Base-by-base conservation (phyloP, 1,139 yeast species). In the Candida mesenterica region DNA sequence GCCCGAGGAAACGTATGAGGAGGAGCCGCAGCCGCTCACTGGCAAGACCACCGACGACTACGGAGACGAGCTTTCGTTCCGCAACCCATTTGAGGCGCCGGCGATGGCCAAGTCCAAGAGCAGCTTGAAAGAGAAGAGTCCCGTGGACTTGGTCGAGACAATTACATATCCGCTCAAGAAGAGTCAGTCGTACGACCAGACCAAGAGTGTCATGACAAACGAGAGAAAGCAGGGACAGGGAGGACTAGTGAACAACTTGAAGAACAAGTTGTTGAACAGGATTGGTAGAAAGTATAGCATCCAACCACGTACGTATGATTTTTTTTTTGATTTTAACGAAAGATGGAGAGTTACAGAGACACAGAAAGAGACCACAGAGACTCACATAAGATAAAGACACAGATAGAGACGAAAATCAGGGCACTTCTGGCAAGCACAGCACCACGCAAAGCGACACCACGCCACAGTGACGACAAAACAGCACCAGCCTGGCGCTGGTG, bases 251-350 rank as follows among this genome's bases (percentile, higher is more conserved):
- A 28, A 18, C 23, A 52, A 45, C 18, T 48, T 54, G 27, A 46
- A 48, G 32, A 52, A 42, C 34, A 49, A 45, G 34, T 33, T 45
- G 15, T 23, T 31, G 15, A 31, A 17, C 15, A 24, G 15, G 30
- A 7, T 17, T 36, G 4, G 39, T 35, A 10, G 29, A 37, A 48
- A 65, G 44, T 45, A 46, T 37, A 58, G 62, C 33, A 64, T 60
- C 35, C 57, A 57, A 40, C 52, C 64, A 27, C 68, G 75, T 68
- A 68, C 48, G 75, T 68, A 66, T 59, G 16, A 39, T 39, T 43
- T 42, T 40, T 33, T 33, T 33, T 42, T 31, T 29, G 20, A 31
- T 37, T 30, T 36, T n/a, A n/a, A n/a, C n/a, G n/a, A n/a, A n/a
- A n/a, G n/a, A n/a, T n/a, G n/a, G n/a, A n/a, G n/a, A n/a, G n/a